Evolutionary conservation across 306 rosid genomes (phyloP).

Genomic region (Oxytropis ochrocephala): DNA sequence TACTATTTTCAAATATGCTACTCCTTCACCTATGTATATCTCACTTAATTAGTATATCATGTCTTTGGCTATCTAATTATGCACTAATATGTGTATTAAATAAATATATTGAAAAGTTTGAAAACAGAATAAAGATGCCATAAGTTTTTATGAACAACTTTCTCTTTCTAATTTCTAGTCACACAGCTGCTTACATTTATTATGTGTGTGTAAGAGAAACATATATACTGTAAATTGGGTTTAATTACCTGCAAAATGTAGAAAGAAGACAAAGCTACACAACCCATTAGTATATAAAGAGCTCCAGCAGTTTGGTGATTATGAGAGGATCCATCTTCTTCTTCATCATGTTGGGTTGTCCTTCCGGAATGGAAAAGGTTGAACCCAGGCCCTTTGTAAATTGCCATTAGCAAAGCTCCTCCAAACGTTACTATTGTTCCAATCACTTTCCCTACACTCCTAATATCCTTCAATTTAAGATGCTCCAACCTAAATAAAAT

Average conservation of each 20-base stretch:
- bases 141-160: too few species aligned
- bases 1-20: too few species aligned
- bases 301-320: conserved; percentile 41
- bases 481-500: conserved; percentile 34
- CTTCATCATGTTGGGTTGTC: not conserved
- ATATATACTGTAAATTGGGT: too few species aligned
- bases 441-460: conserved; percentile 51
- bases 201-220: too few species aligned
- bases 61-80: too few species aligned
- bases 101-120: too few species aligned
- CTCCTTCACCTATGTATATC: too few species aligned
- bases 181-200: too few species aligned
- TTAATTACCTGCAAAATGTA: conserved; percentile 42
- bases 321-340: not conserved
- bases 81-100: too few species aligned
- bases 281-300: conserved; percentile 45
- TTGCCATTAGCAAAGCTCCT: conserved; percentile 68
- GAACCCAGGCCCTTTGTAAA: conserved; percentile 59
- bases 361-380: conserved; percentile 29
- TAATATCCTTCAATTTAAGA: conserved; percentile 33
- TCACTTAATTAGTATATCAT: too few species aligned
- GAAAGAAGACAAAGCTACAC: conserved; percentile 60
- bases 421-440: conserved; percentile 63
- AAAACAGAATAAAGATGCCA: too few species aligned
- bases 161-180: too few species aligned